Percentiles rank a stretch among this genome's conserved stretches.
Evolutionary conservation across 306 rosid species (phyloP).

Genomic region (Oemleria cerasiformis): DNA sequence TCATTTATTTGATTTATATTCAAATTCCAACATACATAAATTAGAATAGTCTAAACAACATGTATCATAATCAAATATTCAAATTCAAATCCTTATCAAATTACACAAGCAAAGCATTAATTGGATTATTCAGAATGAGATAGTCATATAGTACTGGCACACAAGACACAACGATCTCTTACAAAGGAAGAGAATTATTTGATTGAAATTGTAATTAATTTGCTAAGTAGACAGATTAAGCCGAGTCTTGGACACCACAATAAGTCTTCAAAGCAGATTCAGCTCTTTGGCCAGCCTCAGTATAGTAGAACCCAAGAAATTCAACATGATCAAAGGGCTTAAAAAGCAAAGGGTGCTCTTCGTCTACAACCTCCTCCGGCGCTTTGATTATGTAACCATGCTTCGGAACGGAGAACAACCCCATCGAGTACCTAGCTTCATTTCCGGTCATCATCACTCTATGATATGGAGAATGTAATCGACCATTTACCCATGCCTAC

Average conservation of each 20-base stretch:
- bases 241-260: constrained; percentile 43
- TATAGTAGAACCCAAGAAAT: constrained; percentile 42
- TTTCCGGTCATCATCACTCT: constrained; percentile 68
- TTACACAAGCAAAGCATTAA: no score
- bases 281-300: constrained; percentile 45
- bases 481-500: constrained; percentile 78
- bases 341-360: constrained; percentile 64
- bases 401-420: constrained; percentile 57
- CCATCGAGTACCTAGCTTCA: constrained; percentile 57
- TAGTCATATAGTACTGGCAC: no score
- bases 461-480: constrained; percentile 56
- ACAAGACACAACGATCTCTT: no score
- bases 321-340: no score
- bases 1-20: no score
- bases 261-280: constrained; percentile 40
- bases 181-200: background rate
- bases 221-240: background rate
- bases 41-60: no score
- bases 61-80: no score
- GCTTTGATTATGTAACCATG: constrained; percentile 48
- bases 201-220: background rate
- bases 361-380: constrained; percentile 65
- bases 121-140: no score
- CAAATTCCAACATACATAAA: no score
- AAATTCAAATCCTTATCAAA: no score